Evolutionary conservation across 1,284 basidiomycete genomes (phyloP), one percentile per base, ranked within the genome.

Genomic region (Moniliophthora roreri): DNA sequence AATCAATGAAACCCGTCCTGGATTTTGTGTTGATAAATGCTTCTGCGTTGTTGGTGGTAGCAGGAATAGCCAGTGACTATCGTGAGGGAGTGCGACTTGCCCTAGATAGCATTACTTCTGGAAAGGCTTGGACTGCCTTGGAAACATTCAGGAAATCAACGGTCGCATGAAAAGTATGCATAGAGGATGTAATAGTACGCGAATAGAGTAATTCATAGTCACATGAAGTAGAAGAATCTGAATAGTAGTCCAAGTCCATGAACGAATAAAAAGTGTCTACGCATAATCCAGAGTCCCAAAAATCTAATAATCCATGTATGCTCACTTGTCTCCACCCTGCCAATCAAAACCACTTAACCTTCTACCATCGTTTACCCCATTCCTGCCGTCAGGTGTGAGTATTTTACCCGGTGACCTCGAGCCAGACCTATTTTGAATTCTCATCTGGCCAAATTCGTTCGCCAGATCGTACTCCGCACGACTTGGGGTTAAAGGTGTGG

Each of bases 11-110:
- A 4, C 80, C 91, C 0, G 80, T 94, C 50, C 67, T 84, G 35
- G 86, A 95, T 63, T 96, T 94, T 65, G 91, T 96, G 53, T 71
- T 94, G 51, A 71, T 96, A 69, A 96, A 96, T 63, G 82, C 93
- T 0, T 83, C 91, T 5, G 93, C 92, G 6, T 67, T 96, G 49
- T 72, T 97, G 38, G 83, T 93, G 18, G 83, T 96, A 3, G 84
- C 90, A 2, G 93, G 92, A 1, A 57, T 87, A 38, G 91, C 87
- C 15, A 66, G 66, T 35, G 80, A 86, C 64, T 90, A 82, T 65
- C 80, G 80, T 64, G 81, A 93, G 20, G 94, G 92, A 1, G 85
- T 90, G 0, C 69, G 70, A 52, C 63, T 91, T 59, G 93, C 93
- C n/a, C 72, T 79, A 62, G 78, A 89, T 68, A 88, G 88, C 54